Conservation (phyloP, 177 flowering plant species). For the Vitis hybrid region DNA sequence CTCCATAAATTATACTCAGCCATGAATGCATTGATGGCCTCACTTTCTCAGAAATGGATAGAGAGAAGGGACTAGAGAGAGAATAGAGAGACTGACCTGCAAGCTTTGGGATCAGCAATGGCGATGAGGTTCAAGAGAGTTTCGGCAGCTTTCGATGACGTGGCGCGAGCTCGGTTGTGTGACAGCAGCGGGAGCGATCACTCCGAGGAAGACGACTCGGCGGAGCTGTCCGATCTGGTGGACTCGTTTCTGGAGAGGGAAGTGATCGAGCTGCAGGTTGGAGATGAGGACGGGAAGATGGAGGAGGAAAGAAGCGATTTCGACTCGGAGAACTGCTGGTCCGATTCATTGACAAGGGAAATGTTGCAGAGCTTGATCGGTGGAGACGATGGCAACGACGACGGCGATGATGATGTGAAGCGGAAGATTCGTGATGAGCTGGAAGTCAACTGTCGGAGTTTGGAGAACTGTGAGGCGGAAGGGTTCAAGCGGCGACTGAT, state of each 20-base stretch:
- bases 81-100: too few species aligned
- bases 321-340: neutral
- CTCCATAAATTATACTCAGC: too few species aligned
- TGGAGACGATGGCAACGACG: neutral
- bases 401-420: neutral
- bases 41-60: too few species aligned
- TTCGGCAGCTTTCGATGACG: conserved; percentile 19
- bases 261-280: conserved; percentile 5
- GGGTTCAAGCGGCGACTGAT: conserved; percentile 40
- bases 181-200: conserved; percentile 37
- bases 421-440: conserved; percentile 18
- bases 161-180: conserved; percentile 10
- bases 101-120: neutral
- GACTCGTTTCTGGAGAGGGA: conserved; percentile 25
- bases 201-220: conserved; percentile 5
- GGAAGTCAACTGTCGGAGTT: conserved; percentile 16
- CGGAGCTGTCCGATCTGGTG: conserved; percentile 30
- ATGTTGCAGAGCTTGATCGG: conserved; percentile 23
- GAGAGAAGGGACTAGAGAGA: too few species aligned
- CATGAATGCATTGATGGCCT: too few species aligned
- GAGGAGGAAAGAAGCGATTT: neutral
- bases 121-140: conserved; percentile 22
- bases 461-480: conserved; percentile 14
- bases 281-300: neutral
- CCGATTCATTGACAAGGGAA: conserved; percentile 14